Percentiles rank a stretch among this genome's conserved stretches.
These are phyloP conservation scores for Eimeria brunetti DNA, from an alignment of 169 alveolate species.

Conservation along the genomic window DNA sequence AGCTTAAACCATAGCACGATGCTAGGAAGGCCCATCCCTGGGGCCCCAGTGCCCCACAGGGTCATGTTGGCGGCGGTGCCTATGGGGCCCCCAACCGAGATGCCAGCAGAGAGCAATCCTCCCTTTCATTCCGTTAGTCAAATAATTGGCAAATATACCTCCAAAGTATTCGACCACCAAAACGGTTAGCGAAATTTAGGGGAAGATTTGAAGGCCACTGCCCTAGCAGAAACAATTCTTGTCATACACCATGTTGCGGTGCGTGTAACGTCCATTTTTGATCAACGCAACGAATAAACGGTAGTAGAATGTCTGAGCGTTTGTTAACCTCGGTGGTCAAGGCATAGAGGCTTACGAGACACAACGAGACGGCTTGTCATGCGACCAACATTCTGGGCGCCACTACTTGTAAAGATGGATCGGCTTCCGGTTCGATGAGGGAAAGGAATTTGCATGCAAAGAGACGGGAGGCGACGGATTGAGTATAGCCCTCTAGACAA, in stretches of 20 bases:
- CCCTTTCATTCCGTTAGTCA: neutral
- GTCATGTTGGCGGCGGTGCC: neutral
- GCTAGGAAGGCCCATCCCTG: neutral
- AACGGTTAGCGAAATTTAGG: neutral
- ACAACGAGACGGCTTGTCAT: neutral
- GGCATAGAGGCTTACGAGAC: neutral
- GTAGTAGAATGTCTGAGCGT: neutral
- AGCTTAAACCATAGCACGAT: neutral
- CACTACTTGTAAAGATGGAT: neutral
- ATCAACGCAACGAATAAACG: neutral
- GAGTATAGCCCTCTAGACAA: too few species aligned
- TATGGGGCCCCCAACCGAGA: neutral
- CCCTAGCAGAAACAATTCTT: neutral
- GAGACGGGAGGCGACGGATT: neutral
- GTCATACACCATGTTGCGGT: neutral
- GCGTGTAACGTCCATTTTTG: neutral
- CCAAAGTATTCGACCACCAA: neutral
- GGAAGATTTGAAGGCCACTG: neutral
- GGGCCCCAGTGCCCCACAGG: constrained; percentile 24
- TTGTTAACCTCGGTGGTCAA: neutral
- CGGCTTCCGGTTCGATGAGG: neutral
- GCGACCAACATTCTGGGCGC: neutral
- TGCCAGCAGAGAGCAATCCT: neutral
- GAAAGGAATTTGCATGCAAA: neutral
- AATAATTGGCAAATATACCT: neutral